Percentiles rank a stretch among this genome's conserved stretches.
Evolutionary conservation across 2,329 filamentous ascomycete species (phyloP).

Genomic region (Fusarium sublunatum): DNA sequence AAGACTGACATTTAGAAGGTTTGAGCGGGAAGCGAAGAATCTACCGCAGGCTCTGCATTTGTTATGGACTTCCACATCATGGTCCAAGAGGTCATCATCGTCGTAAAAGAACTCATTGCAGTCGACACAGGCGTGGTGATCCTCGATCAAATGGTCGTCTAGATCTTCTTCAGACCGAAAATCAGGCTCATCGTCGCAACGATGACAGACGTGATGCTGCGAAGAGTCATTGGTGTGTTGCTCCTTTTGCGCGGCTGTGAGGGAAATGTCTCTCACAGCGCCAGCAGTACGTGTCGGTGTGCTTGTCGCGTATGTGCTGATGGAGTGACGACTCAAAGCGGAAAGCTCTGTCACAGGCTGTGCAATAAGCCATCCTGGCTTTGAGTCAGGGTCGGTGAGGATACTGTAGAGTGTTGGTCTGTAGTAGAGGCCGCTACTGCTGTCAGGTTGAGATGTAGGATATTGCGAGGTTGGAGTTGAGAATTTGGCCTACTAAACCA

Average conservation of each 20-base stretch:
- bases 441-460: not conserved
- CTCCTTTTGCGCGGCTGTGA: not conserved
- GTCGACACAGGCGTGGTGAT: not conserved
- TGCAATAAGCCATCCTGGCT: constrained; percentile 6
- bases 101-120: not conserved
- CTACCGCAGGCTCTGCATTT: constrained; percentile 26
- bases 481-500: no score
- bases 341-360: constrained; percentile 7
- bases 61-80: constrained; percentile 25
- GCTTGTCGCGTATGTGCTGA: constrained; percentile 9
- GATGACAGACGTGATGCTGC: constrained; percentile 4
- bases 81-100: not conserved
- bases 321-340: not conserved
- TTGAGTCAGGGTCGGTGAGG: not conserved
- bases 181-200: not conserved
- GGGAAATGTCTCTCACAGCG: constrained; percentile 19
- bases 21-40: constrained; percentile 15
- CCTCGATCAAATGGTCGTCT: not conserved
- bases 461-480: no score
- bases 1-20: constrained; percentile 26
- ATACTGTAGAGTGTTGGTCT: not conserved
- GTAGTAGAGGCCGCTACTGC: not conserved
- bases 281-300: constrained; percentile 14
- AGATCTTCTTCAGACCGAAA: not conserved
- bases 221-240: constrained; percentile 14